Conservation (phyloP, 805 yeast genomes). For the Teunomyces panamensis region DNA sequence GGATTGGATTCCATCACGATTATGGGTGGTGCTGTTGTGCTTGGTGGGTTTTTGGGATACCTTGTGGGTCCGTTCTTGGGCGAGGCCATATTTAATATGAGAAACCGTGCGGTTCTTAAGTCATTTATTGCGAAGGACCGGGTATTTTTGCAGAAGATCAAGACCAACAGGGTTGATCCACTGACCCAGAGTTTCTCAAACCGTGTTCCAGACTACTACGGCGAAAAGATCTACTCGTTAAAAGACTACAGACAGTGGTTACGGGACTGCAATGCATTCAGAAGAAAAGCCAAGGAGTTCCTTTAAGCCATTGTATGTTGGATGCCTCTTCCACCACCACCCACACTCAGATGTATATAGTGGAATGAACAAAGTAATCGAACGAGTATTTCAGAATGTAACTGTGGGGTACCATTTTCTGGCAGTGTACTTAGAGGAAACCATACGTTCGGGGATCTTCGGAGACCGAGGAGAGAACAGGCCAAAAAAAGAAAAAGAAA, state of each 20-base stretch:
- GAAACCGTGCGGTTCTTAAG: conserved; percentile 44
- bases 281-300: conserved; percentile 76
- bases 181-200: conserved; percentile 83
- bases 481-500: background rate
- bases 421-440: background rate
- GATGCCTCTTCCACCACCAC: no score
- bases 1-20: conserved; percentile 91
- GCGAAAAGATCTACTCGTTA: conserved; percentile 88
- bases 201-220: conserved; percentile 98
- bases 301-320: conserved; percentile 32
- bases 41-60: conserved; percentile 75
- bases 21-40: conserved; percentile 67
- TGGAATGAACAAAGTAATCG: background rate
- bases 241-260: conserved; percentile 92
- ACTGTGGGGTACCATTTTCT: background rate
- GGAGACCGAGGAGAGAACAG: no score
- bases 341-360: background rate
- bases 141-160: conserved; percentile 69
- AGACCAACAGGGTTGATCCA: conserved; percentile 85
- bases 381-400: background rate
- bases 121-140: conserved; percentile 63
- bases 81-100: conserved; percentile 59
- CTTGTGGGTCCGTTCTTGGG: conserved; percentile 81
- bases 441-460: no score
- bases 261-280: conserved; percentile 89